Conservation (phyloP, 768 basidiomycete species). For the Tremella fuciformis region DNA sequence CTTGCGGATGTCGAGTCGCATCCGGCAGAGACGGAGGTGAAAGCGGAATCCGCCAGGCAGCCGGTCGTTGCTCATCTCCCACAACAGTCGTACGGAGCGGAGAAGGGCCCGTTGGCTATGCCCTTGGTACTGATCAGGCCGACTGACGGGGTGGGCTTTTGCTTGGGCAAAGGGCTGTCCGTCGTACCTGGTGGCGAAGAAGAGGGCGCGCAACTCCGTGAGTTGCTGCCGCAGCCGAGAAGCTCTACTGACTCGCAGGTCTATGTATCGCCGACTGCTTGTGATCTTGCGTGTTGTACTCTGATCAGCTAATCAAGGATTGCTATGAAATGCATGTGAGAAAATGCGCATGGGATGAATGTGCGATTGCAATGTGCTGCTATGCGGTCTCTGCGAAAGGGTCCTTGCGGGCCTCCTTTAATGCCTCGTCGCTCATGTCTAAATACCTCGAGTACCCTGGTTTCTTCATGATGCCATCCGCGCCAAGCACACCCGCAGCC, state of each 20-base stretch:
- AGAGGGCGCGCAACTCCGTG: too few species aligned
- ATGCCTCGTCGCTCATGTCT: slow-evolving; percentile 19
- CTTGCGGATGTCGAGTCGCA: not conserved
- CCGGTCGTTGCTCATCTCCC: slow-evolving; percentile 1
- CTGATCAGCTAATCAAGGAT: not conserved
- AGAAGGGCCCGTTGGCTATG: slow-evolving; percentile 10
- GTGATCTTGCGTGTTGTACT: too few species aligned
- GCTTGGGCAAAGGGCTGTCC: slow-evolving; percentile 9
- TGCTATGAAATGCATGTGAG: slow-evolving; percentile 3
- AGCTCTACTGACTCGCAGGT: too few species aligned
- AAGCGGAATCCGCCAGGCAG: not conserved
- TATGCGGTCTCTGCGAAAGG: too few species aligned
- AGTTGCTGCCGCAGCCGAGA: too few species aligned
- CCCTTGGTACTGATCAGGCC: slow-evolving; percentile 29
- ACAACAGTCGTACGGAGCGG: not conserved
- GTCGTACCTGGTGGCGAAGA: too few species aligned
- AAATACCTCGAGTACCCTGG: slow-evolving; percentile 35
- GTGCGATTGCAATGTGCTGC: not conserved
- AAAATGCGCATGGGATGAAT: not conserved
- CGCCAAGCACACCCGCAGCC: not conserved
- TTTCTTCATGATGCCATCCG: slow-evolving; percentile 3
- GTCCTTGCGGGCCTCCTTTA: not conserved
- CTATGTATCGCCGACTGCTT: too few species aligned
- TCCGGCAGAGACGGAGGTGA: not conserved
- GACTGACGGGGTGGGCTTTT: slow-evolving; percentile 25